Base-by-base conservation (phyloP, 2,329 filamentous ascomycete species). In the Cordyceps fumosorosea region DNA sequence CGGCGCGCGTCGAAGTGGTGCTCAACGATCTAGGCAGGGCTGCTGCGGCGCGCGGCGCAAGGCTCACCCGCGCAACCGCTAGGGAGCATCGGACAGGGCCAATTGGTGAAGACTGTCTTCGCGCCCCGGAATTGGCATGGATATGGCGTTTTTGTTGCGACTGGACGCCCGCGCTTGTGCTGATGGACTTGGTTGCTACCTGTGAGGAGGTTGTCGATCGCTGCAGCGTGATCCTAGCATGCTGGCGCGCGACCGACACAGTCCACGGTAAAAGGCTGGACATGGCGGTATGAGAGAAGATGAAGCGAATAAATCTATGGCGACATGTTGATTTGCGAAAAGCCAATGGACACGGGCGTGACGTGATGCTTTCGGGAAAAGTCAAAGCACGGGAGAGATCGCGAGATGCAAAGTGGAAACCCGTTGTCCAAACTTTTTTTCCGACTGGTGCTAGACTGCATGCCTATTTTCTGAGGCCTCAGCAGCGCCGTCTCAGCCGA, bases 401-500 rank as follows among this genome's bases (percentile, higher is more conserved):
- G 3, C 2, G 42, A 57, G 2, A 12, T n/a, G 18, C 0, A 22
- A 8, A 57, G 55, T 57, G 55, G 44, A 37, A 57, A 56, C 24
- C 44, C 29, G 11, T 20, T 5, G 16, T 29, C n/a, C 16, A 14
- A 42, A 51, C 56, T 51, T 58, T 57, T 57, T 58, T 42, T 20
- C 29, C 32, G 5, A 22, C 42, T 32, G n/a, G 26, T n/a, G 18
- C 29, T 52, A 14, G 45, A 26, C 45, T 58, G 37, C n/a, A 10
- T 60, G 58, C 58, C 58, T 60, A 48, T 48, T 37, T 54, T 60
- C 20, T 60, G 42, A 54, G 58, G 58, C 58, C 37, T 37, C 51
- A 54, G 50, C 24, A 22, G 24, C 22, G 22, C 14, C 16, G 4
- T 12, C 0, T 32, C 24, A 24, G 40, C 14, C 8, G 16, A 45